Evolutionary conservation across 768 basidiomycete species (phyloP).

Genomic region (Chalciporus chontae): DNA sequence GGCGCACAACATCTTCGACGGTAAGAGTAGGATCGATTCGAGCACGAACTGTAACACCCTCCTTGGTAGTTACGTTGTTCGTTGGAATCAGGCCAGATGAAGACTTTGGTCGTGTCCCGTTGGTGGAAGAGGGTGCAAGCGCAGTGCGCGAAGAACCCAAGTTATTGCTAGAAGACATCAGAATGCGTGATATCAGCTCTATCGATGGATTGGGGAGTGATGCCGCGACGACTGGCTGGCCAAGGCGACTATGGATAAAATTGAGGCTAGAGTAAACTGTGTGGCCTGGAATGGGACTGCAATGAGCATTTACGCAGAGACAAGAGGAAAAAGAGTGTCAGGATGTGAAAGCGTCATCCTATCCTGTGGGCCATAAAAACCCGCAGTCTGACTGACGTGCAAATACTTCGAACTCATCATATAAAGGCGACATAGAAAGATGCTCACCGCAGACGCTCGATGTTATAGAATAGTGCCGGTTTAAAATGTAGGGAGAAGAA

Average conservation of each 20-base stretch:
- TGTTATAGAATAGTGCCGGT: neutral
- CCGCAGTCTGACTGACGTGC: slow-evolving; percentile 59
- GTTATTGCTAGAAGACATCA: slow-evolving; percentile 29
- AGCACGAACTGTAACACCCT: slow-evolving; percentile 72
- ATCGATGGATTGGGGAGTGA: neutral
- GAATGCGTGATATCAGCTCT: neutral
- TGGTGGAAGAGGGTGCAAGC: slow-evolving; percentile 25
- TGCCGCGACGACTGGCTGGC: neutral
- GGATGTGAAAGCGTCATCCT: slow-evolving; percentile 43
- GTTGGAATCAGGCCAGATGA: slow-evolving; percentile 63
- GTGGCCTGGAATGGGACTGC: too few species aligned
- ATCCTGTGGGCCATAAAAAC: slow-evolving; percentile 22
- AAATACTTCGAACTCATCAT: slow-evolving; percentile 51
- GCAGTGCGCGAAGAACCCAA: slow-evolving; percentile 29
- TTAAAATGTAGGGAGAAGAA: neutral
- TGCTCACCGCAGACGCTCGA: slow-evolving; percentile 18
- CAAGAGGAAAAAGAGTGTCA: slow-evolving; percentile 29
- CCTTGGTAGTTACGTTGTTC: slow-evolving; percentile 76
- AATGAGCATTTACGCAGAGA: slow-evolving; percentile 1
- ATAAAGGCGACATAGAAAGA: neutral
- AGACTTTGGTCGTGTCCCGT: slow-evolving; percentile 39
- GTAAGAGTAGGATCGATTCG: slow-evolving; percentile 82
- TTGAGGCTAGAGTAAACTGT: neutral
- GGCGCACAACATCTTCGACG: slow-evolving; percentile 81
- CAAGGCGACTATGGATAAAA: neutral